Percentiles rank a stretch among this genome's conserved stretches.
These are phyloP conservation scores for Euphorbia neoarborescens DNA, from an alignment of 441 rosid genomes.

Conservation along the genomic window DNA sequence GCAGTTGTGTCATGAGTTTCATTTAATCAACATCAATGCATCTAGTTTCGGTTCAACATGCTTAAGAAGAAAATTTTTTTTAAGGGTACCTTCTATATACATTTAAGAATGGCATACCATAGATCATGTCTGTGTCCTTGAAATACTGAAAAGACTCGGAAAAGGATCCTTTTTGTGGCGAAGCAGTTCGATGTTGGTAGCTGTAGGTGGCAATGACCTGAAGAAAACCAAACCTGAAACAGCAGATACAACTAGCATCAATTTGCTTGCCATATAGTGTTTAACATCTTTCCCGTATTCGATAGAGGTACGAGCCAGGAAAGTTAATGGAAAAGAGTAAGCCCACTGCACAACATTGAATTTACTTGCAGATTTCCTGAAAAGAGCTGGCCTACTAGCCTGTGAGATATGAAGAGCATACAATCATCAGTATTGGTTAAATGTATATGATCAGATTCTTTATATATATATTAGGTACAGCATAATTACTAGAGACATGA, in stretches of 20 bases:
- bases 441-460: background rate
- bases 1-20: background rate
- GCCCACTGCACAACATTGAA: conserved; percentile 52
- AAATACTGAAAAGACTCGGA: conserved; percentile 17
- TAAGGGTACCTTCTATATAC: background rate
- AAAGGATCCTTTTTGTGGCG: conserved; percentile 29
- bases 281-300: conserved; percentile 37
- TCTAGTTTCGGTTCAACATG: background rate
- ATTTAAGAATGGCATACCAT: background rate
- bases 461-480: background rate
- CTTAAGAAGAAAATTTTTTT: background rate
- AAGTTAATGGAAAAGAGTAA: conserved; percentile 38
- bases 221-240: conserved; percentile 29
- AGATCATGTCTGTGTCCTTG: conserved; percentile 18
- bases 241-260: conserved; percentile 30
- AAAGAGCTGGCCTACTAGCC: conserved; percentile 35
- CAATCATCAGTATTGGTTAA: background rate
- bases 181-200: conserved; percentile 27
- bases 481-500: conserved; percentile 31
- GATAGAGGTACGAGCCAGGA: conserved; percentile 32
- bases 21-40: background rate
- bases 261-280: conserved; percentile 18
- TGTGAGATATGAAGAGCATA: conserved; percentile 6
- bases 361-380: conserved; percentile 36
- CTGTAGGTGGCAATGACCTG: conserved; percentile 21